Conservation (phyloP, 495 filamentous ascomycete species). For the Bacidia gigantensis region DNA sequence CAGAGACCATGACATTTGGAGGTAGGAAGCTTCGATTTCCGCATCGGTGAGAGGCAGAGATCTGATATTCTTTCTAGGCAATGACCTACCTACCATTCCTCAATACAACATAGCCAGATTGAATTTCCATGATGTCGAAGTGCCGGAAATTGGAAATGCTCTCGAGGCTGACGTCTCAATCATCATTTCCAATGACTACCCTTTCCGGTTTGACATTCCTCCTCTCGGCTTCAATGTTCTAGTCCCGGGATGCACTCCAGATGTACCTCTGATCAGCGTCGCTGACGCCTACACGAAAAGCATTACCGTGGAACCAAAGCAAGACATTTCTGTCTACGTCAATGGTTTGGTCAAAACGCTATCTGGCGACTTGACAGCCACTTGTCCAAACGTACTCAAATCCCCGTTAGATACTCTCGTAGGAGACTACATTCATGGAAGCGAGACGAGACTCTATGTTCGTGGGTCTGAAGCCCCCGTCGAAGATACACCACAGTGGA, state of each 20-base stretch:
- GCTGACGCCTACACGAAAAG: constrained; percentile 58
- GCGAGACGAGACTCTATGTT: constrained; percentile 64
- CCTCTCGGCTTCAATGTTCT: constrained; percentile 70
- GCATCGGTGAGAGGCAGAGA: constrained; percentile 31
- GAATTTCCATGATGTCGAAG: constrained; percentile 55
- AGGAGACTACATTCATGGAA: constrained; percentile 64
- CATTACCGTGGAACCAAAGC: constrained; percentile 49
- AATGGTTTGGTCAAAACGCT: constrained; percentile 54
- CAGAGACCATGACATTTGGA: constrained; percentile 61
- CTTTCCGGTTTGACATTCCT: constrained; percentile 59
- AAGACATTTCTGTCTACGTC: constrained; percentile 52
- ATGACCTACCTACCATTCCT: constrained; percentile 62
- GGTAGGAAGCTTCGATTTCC: constrained; percentile 43
- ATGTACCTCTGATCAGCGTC: constrained; percentile 52
- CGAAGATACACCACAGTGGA: constrained; percentile 59
- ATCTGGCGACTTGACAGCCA: constrained; percentile 50
- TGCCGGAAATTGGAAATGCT: constrained; percentile 35
- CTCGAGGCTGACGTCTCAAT: constrained; percentile 69
- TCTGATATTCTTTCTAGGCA: no score
- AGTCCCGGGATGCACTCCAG: constrained; percentile 57
- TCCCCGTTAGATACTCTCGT: constrained; percentile 83
- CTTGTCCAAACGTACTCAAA: constrained; percentile 57
- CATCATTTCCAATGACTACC: constrained; percentile 54
- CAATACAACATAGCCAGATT: constrained; percentile 62
- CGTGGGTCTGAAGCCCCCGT: constrained; percentile 57